Conservation (phyloP, 352 stramenopile species). For the Pythium dissotocum region DNA sequence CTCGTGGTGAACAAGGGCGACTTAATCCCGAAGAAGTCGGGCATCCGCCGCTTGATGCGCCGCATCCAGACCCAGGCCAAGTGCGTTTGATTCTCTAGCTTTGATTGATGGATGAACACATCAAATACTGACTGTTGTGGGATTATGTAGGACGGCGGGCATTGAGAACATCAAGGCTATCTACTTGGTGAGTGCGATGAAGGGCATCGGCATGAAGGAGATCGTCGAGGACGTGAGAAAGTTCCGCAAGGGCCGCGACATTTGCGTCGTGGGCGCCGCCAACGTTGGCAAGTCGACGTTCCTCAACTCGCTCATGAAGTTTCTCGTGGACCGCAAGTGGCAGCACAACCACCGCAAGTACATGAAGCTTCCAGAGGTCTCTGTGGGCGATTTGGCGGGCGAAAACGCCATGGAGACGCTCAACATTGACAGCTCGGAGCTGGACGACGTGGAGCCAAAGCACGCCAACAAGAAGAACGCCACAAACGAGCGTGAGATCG, state of each 20-base stretch:
- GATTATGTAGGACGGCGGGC: slow-evolving; percentile 36
- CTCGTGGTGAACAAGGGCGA: slow-evolving; percentile 92
- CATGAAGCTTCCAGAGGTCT: slow-evolving; percentile 70
- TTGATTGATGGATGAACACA: background rate
- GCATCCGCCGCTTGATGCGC: slow-evolving; percentile 75
- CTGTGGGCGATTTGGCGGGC: slow-evolving; percentile 51
- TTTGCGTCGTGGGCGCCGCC: slow-evolving; percentile 90
- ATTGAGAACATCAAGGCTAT: slow-evolving; percentile 83
- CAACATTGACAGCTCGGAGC: slow-evolving; percentile 45
- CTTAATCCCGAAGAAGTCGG: slow-evolving; percentile 84
- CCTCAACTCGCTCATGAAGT: slow-evolving; percentile 89
- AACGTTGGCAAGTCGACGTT: slow-evolving; percentile 94
- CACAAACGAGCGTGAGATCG: slow-evolving; percentile 20
- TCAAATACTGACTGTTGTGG: background rate
- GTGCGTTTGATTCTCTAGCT: slow-evolving; percentile 28
- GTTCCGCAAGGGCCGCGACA: slow-evolving; percentile 72
- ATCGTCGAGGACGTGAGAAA: slow-evolving; percentile 84
- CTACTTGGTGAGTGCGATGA: slow-evolving; percentile 85
- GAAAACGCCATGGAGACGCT: slow-evolving; percentile 47
- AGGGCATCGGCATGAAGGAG: slow-evolving; percentile 84
- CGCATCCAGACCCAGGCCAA: slow-evolving; percentile 78
- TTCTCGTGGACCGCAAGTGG: slow-evolving; percentile 80
- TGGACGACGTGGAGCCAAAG: slow-evolving; percentile 31
- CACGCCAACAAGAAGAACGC: slow-evolving; percentile 16
- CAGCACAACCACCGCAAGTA: slow-evolving; percentile 87